Base-by-base conservation (phyloP, 495 filamentous ascomycete species). In the Neurospora tetrasperma region DNA sequence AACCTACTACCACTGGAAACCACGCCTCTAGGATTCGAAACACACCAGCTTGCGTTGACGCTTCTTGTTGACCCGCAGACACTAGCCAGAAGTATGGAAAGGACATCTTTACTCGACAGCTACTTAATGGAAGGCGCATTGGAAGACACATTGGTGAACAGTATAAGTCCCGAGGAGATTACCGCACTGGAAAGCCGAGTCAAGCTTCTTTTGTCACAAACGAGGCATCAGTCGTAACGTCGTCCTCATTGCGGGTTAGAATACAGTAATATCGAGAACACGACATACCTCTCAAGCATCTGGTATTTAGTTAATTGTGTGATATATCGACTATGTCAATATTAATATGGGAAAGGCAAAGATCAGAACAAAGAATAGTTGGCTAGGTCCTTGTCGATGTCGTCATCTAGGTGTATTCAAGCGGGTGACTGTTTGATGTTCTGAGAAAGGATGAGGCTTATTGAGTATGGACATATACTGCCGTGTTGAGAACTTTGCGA, bases 1-100 rank as follows among this genome's bases (percentile, higher is more conserved):
- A 80, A 74, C 42, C 78, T 82, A n/a, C 72, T 85, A 38, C 84
- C 85, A 27, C 75, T 86, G n/a, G 84, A 86, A 71, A 83, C 73
- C 10, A 78, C 80, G 43, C 78, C 81, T 4, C 69, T 69, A 1
- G 73, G 77, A 7, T 75, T 74, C 20, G 73, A 83, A 62, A 80
- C 75, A 0, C 77, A 82, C 70, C 42, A 18, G 27, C 48, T 83
- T 27, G 70, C 73, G 14, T 72, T 79, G 40, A 70, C 72, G 3
- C n/a, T 82, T 68, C 54, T 70, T 11, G 42, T 77, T 14, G 62
- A 74, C 59, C 20, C 69, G 0, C n/a, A 41, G 4, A 14, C 69
- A 9, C 11, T 79, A 27, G 70, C 48, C 6, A 70, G 42, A 12
- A 31, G 44, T 35, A 11, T 78, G 14, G 14, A 6, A n/a, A 44